phyloP scores from a whole-genome alignment of 805 yeast genomes.

The Metschnikowia reukaufii region DNA sequence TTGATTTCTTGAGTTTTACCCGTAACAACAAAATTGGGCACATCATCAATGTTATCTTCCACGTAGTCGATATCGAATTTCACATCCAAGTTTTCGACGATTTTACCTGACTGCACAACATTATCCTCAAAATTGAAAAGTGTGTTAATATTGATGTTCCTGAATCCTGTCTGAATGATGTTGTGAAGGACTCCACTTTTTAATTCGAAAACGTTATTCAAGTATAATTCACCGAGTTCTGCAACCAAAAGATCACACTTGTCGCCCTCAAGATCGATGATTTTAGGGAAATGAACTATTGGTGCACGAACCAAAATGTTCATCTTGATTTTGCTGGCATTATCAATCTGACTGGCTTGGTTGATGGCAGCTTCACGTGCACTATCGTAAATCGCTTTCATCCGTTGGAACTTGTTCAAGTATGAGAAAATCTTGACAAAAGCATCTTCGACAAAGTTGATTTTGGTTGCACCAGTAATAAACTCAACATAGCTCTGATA shows the following conservation, averaged over 20 bases:
- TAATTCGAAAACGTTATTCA: constrained; percentile 57
- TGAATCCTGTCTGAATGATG: constrained; percentile 63
- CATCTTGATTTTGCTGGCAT: constrained; percentile 62
- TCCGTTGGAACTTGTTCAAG: constrained; percentile 69
- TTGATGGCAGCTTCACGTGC: constrained; percentile 87
- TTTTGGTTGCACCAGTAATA: constrained; percentile 70
- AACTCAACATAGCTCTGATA: constrained; percentile 61
- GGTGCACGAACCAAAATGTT: constrained; percentile 80
- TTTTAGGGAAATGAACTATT: constrained; percentile 71
- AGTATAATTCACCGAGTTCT: constrained; percentile 79
- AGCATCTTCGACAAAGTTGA: constrained; percentile 82
- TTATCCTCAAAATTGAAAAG: constrained; percentile 49
- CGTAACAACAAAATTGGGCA: constrained; percentile 50
- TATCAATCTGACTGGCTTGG: constrained; percentile 67
- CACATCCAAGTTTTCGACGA: constrained; percentile 66
- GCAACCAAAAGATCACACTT: constrained; percentile 62
- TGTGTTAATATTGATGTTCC: constrained; percentile 70
- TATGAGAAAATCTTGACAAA: constrained; percentile 65
- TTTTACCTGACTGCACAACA: constrained; percentile 53
- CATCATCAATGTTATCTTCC: constrained; percentile 35
- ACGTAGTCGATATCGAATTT: constrained; percentile 57
- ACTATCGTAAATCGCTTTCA: constrained; percentile 86
- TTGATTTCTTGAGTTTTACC: constrained; percentile 66
- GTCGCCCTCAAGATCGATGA: constrained; percentile 39
- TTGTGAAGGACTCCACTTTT: constrained; percentile 42